A percentile compares a stretch with the other conserved stretches of the same genome.
Evolutionary conservation across 768 basidiomycete genomes (phyloP).

Genomic region (Amanita subjunquillea): DNA sequence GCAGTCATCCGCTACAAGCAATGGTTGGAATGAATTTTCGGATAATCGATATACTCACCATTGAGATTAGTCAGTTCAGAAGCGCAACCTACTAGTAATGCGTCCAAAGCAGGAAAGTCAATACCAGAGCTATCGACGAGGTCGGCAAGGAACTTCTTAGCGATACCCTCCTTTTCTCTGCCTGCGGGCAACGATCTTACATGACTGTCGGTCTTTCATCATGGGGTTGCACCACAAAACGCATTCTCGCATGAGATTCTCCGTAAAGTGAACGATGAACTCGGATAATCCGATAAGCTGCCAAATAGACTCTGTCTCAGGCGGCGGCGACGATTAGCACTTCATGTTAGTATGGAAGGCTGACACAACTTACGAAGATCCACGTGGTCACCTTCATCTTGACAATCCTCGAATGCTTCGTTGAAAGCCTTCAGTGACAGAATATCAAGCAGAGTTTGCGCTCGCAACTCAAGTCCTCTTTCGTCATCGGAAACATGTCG

Average conservation of each 20-base stretch:
- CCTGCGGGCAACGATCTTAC: conserved; percentile 33
- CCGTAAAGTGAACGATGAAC: conserved; percentile 55
- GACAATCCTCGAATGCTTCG: conserved; percentile 58
- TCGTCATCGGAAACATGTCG: conserved; percentile 15
- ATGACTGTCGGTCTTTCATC: conserved; percentile 2
- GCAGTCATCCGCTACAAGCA: conserved; percentile 35
- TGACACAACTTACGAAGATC: conserved; percentile 37
- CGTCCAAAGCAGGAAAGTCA: conserved; percentile 41
- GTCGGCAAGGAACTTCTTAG: conserved; percentile 53
- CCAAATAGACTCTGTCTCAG: conserved; percentile 57
- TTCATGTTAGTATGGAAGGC: not conserved
- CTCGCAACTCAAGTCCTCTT: conserved; percentile 31
- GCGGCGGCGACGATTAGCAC: conserved; percentile 4
- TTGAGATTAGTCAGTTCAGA: conserved; percentile 22
- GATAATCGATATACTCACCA: conserved; percentile 15
- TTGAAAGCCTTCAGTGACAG: conserved; percentile 52
- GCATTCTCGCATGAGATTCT: conserved; percentile 48
- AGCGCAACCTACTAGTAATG: conserved; percentile 29
- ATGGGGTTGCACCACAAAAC: conserved; percentile 25
- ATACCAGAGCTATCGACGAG: conserved; percentile 56
- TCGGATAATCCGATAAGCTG: conserved; percentile 51
- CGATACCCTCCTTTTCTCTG: conserved; percentile 54
- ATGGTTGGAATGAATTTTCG: not conserved
- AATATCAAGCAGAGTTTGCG: conserved; percentile 56
- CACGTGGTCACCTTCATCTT: conserved; percentile 45